Evolutionary conservation across 805 yeast genomes (phyloP).

Genomic region (Nakazawaea peltata): DNA sequence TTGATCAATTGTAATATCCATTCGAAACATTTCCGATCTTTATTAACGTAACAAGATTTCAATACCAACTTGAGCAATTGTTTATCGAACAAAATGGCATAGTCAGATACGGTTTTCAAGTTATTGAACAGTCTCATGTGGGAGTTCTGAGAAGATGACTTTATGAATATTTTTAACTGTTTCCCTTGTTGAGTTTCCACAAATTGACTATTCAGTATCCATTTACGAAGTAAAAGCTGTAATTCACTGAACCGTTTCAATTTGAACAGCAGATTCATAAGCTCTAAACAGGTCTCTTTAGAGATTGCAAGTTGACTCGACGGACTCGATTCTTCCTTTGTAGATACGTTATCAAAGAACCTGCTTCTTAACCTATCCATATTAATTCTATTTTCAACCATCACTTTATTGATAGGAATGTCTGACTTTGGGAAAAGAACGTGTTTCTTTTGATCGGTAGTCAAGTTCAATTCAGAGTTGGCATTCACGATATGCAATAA

Average conservation of each 20-base stretch:
- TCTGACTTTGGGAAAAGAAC: neutral
- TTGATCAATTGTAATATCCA: constrained; percentile 1
- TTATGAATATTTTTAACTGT: too few species aligned
- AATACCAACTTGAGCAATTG: constrained; percentile 3
- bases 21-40: neutral
- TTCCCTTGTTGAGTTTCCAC: too few species aligned
- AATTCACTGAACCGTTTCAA: neutral
- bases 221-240: constrained; percentile 4
- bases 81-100: constrained; percentile 2
- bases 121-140: too few species aligned
- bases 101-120: constrained; percentile 4
- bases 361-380: neutral
- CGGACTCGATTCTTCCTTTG: neutral
- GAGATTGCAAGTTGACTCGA: neutral
- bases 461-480: neutral
- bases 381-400: neutral
- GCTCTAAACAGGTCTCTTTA: neutral
- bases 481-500: neutral
- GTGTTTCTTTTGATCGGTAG: neutral
- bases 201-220: constrained; percentile 5
- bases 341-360: neutral
- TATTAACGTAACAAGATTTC: constrained; percentile 5
- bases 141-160: too few species aligned
- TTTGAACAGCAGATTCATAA: constrained; percentile 1
- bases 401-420: neutral